A percentile compares a stretch with the other conserved stretches of the same genome.
Conservation (phyloP, 768 basidiomycete species). For the Lyophyllum decastes region DNA sequence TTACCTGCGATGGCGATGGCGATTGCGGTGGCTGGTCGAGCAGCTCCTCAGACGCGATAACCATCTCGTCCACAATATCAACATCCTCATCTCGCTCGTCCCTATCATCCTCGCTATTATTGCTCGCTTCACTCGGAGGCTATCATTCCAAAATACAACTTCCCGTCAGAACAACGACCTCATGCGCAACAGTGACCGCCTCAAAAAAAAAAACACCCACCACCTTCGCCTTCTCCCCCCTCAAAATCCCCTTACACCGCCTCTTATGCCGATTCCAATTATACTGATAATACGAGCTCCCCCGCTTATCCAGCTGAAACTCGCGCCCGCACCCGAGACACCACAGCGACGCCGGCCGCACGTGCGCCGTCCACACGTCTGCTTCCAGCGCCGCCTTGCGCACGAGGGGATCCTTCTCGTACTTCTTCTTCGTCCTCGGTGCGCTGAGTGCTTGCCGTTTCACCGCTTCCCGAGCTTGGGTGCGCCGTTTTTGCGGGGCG, state of each 20-base stretch:
- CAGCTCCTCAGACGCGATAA: no score
- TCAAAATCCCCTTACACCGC: neutral
- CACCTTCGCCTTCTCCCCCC: neutral
- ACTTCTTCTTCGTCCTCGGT: neutral
- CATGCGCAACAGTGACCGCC: no score
- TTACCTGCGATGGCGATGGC: no score
- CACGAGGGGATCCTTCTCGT: neutral
- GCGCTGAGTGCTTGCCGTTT: neutral
- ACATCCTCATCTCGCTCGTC: no score
- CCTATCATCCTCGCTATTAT: no score
- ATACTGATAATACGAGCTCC: neutral
- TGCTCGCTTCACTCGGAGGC: no score
- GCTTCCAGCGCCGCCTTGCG: neutral
- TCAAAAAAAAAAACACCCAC: neutral
- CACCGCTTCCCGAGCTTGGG: neutral
- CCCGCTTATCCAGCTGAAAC: neutral
- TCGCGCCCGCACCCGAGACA: neutral
- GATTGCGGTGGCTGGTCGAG: no score
- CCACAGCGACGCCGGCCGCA: neutral
- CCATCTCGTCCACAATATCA: no score
- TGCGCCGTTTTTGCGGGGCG: neutral
- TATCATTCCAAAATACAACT: no score
- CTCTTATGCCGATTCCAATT: neutral
- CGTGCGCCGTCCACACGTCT: neutral
- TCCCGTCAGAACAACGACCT: no score